These are phyloP conservation scores for Acanthamoeba triangularis DNA, from an alignment of 208 protist species.

Conservation along the genomic window DNA sequence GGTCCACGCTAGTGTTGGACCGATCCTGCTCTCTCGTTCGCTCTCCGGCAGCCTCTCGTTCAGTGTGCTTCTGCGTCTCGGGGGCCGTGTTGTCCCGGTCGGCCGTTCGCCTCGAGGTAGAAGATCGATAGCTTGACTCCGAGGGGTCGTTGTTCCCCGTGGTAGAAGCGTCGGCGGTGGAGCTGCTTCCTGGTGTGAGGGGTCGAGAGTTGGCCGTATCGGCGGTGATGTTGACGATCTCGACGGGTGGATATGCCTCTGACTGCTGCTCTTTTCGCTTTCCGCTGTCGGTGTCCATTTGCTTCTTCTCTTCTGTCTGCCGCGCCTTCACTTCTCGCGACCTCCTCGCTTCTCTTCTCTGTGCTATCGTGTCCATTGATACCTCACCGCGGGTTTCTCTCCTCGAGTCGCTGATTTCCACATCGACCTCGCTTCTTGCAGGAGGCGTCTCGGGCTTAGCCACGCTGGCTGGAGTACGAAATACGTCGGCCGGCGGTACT, in stretches of 20 bases:
- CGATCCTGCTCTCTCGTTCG: conserved; percentile 48
- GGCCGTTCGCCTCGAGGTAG: neutral
- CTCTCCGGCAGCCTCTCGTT: neutral
- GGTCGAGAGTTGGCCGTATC: neutral
- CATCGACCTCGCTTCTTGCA: neutral
- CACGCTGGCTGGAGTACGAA: neutral
- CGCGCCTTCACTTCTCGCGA: conserved; percentile 42
- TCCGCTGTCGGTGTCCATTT: neutral
- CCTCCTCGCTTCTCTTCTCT: conserved; percentile 49
- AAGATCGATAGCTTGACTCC: neutral
- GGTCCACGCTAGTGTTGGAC: neutral
- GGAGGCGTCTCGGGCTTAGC: neutral
- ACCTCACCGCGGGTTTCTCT: neutral
- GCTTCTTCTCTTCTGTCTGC: neutral
- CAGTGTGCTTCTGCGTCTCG: neutral
- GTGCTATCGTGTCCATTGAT: neutral
- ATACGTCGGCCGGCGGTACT: neutral
- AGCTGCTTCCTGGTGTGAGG: neutral
- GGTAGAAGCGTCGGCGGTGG: neutral
- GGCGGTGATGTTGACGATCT: conserved; percentile 53
- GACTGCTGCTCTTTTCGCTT: neutral
- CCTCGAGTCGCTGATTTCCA: neutral
- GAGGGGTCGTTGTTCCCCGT: neutral
- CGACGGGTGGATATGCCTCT: neutral
- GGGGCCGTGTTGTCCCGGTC: neutral